phyloP scores from a whole-genome alignment of 2,329 filamentous ascomycete genomes.

The Fusarium verrucosum region DNA sequence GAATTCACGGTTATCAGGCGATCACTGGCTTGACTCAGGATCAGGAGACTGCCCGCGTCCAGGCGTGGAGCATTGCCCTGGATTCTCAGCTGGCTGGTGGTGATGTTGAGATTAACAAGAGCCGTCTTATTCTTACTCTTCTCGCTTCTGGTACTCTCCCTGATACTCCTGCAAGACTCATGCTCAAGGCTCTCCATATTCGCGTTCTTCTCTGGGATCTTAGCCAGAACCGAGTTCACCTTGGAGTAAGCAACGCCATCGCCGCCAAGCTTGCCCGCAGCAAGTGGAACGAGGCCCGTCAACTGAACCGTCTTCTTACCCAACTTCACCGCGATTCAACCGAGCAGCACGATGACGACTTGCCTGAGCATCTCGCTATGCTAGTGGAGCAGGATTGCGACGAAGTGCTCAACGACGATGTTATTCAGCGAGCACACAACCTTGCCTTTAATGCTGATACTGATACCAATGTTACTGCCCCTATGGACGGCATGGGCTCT shows the following conservation, averaged over 20 bases:
- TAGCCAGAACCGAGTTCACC: slow-evolving; percentile 71
- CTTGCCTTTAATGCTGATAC: slow-evolving; percentile 87
- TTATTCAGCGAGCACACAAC: slow-evolving; percentile 88
- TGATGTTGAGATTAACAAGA: slow-evolving; percentile 88
- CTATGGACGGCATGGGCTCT: slow-evolving; percentile 78
- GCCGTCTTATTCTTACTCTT: slow-evolving; percentile 83
- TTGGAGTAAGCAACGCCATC: slow-evolving; percentile 71
- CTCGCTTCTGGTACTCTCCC: slow-evolving; percentile 89
- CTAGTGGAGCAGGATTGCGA: slow-evolving; percentile 84
- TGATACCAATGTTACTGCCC: slow-evolving; percentile 68
- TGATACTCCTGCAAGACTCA: slow-evolving; percentile 81
- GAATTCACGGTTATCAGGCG: slow-evolving; percentile 78
- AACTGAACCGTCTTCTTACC: slow-evolving; percentile 62
- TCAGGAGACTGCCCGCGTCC: slow-evolving; percentile 84
- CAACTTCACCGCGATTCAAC: slow-evolving; percentile 54
- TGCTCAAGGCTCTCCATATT: slow-evolving; percentile 92
- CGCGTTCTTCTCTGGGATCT: slow-evolving; percentile 87
- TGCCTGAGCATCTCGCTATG: slow-evolving; percentile 79
- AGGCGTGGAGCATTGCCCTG: slow-evolving; percentile 92
- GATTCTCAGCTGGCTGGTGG: slow-evolving; percentile 93
- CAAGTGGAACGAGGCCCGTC: slow-evolving; percentile 83
- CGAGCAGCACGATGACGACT: slow-evolving; percentile 62
- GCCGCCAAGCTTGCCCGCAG: slow-evolving; percentile 77
- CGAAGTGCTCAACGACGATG: slow-evolving; percentile 78
- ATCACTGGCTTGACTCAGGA: slow-evolving; percentile 84